Base-by-base conservation (phyloP, 139 green algal species). In the Chlorella ohadii region DNA sequence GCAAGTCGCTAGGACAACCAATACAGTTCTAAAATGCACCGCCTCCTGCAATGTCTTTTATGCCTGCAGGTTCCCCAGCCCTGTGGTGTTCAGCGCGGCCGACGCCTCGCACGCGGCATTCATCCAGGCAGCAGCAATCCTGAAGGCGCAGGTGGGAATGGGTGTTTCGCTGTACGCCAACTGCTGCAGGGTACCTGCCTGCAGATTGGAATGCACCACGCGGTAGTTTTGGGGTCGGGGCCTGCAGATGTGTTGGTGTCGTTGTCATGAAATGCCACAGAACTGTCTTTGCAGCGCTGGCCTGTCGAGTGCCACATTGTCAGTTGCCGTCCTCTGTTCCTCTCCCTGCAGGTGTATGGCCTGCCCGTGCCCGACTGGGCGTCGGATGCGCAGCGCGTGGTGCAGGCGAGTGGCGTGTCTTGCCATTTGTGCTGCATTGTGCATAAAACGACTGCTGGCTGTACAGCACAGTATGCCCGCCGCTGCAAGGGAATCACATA, bases 41-140 rank as follows among this genome's bases (percentile, higher is more conserved):
- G n/a, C 61, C 4, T 6, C 44, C 44, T 9, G 44, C 44, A 16
- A 6, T 9, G 44, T 9, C 44, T 51, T 9, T 6, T 51, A 16
- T 51, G 22, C 74, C 28, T 51, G 44, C 68, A 85, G 81, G 70
- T 99, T 99, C 92, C 97, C 97, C 6, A 85, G 72, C 7, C 83
- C 94, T 0, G 73, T 99, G 56, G 88, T 86, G 36, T 99, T 99
- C 81, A 83, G 94, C 72, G 15, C 91, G 16, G 76, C 74, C 0
- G 97, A 99, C 89, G 44, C 84, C 20, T 77, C 90, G 34, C 94
- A 98, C 78, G 89, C 92, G 0, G 39, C 81, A 2, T 95, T 98
- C 44, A 71, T 97, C 28, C 95, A 97, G 87, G 94, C 96, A 11
- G 91, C 85, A 0, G 94, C 97, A 31, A 98, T 98, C 79, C 90